phyloP scores from a whole-genome alignment of 164 flowering plant species.

The Macadamia tetraphylla region DNA sequence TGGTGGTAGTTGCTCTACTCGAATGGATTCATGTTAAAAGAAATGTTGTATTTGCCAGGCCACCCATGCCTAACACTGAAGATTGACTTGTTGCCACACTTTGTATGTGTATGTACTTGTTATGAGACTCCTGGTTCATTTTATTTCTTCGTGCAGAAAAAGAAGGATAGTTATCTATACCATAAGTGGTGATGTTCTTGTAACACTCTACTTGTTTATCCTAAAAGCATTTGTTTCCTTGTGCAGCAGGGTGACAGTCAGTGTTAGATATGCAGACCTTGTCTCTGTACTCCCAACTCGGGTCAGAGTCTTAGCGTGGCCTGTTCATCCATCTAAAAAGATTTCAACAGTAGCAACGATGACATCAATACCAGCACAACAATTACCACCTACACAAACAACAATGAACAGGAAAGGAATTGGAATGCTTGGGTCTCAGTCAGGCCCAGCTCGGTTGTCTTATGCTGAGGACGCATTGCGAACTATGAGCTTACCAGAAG shows the following conservation, averaged over 20 bases:
- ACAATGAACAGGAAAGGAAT: slow-evolving; percentile 34
- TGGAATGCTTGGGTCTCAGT: slow-evolving; percentile 26
- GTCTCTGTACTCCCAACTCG: slow-evolving; percentile 63
- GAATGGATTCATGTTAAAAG: too few species aligned
- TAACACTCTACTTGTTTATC: not conserved
- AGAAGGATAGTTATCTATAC: not conserved
- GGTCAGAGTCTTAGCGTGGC: slow-evolving; percentile 75
- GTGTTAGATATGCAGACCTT: slow-evolving; percentile 73
- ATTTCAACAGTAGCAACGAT: not conserved
- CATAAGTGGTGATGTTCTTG: not conserved
- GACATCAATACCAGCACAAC: too few species aligned
- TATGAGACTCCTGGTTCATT: not conserved
- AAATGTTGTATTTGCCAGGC: too few species aligned
- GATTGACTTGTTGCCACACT: too few species aligned
- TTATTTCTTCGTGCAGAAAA: not conserved
- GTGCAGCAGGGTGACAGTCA: slow-evolving; percentile 76
- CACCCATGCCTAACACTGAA: too few species aligned
- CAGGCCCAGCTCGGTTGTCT: slow-evolving; percentile 59
- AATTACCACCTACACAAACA: not conserved
- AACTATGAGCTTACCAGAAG: slow-evolving; percentile 83
- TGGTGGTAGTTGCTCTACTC: too few species aligned
- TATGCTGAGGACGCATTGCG: slow-evolving; percentile 87
- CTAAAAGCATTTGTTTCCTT: slow-evolving; percentile 2
- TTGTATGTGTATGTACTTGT: not conserved
- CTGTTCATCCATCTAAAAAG: slow-evolving; percentile 40